phyloP scores from a whole-genome alignment of 768 basidiomycete species.

The Lentinula boryana region DNA sequence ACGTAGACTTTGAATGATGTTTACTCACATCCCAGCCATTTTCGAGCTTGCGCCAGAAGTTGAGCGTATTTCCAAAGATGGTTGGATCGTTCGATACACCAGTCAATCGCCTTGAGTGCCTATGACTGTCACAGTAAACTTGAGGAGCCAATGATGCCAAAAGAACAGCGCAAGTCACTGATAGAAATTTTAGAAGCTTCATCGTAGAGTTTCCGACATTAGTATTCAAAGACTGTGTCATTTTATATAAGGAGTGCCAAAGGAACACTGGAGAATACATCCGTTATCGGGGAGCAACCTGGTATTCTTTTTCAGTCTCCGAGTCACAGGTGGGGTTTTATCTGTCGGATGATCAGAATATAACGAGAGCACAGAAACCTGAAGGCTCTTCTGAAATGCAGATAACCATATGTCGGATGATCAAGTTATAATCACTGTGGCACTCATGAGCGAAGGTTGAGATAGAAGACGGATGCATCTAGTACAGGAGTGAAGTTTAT shows the following conservation, averaged over 20 bases:
- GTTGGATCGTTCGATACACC: slow-evolving; percentile 6
- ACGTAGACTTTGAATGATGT: background rate
- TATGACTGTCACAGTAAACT: background rate
- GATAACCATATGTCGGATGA: background rate
- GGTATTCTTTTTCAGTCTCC: too few species aligned
- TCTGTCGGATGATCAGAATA: background rate
- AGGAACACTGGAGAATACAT: too few species aligned
- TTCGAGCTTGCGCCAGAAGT: slow-evolving; percentile 22
- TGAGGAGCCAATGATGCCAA: background rate
- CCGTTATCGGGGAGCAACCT: too few species aligned
- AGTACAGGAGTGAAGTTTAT: too few species aligned
- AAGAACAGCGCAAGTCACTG: background rate
- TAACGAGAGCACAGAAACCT: background rate
- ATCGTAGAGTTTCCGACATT: background rate
- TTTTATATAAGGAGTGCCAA: background rate
- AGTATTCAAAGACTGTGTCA: background rate
- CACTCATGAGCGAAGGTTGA: too few species aligned
- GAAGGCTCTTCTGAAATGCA: background rate
- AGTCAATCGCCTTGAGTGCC: background rate
- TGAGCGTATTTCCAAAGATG: slow-evolving; percentile 22
- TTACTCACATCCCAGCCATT: slow-evolving; percentile 20
- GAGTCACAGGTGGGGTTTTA: background rate
- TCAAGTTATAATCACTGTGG: background rate
- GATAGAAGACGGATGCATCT: too few species aligned
- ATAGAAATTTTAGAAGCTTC: background rate